Percentiles rank a stretch among this genome's conserved stretches.
These are phyloP conservation scores for Podospora pseudopauciseta DNA, from an alignment of 495 filamentous ascomycete genomes.

Conservation along the genomic window DNA sequence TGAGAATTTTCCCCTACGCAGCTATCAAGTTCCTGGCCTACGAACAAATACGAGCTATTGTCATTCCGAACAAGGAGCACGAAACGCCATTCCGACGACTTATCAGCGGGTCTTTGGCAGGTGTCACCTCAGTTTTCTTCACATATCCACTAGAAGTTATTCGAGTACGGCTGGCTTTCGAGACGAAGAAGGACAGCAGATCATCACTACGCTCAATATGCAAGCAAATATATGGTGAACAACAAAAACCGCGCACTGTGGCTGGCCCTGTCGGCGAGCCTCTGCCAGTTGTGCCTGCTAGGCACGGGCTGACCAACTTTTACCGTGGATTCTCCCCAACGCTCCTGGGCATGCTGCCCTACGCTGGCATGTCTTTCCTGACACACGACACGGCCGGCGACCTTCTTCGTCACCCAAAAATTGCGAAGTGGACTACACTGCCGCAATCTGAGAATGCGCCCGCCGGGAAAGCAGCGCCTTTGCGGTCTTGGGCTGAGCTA, in stretches of 20 bases:
- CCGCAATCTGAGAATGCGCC: slow-evolving; percentile 43
- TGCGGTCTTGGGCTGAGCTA: slow-evolving; percentile 79
- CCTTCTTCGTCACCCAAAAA: slow-evolving; percentile 60
- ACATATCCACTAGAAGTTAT: slow-evolving; percentile 94
- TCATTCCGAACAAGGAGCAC: slow-evolving; percentile 66
- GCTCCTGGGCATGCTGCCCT: slow-evolving; percentile 88
- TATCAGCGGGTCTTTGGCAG: slow-evolving; percentile 73
- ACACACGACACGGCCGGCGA: slow-evolving; percentile 88
- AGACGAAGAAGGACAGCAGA: slow-evolving; percentile 67
- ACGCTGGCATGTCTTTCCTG: slow-evolving; percentile 95
- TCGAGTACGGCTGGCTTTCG: slow-evolving; percentile 87
- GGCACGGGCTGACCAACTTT: slow-evolving; percentile 77
- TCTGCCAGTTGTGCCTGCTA: slow-evolving; percentile 46
- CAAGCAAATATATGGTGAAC: slow-evolving; percentile 79
- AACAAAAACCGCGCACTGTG: slow-evolving; percentile 19
- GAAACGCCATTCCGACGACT: slow-evolving; percentile 80
- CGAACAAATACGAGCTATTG: slow-evolving; percentile 77
- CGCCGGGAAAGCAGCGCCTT: slow-evolving; percentile 57
- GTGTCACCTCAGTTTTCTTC: slow-evolving; percentile 85
- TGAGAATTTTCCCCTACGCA: slow-evolving; percentile 96
- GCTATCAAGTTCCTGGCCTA: slow-evolving; percentile 97
- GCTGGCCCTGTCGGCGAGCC: slow-evolving; percentile 28
- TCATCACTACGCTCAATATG: slow-evolving; percentile 69
- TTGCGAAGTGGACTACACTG: slow-evolving; percentile 66
- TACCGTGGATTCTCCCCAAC: slow-evolving; percentile 92